Conservation (phyloP, 306 rosid genomes). For the Herpetospermum pedunculosum region DNA sequence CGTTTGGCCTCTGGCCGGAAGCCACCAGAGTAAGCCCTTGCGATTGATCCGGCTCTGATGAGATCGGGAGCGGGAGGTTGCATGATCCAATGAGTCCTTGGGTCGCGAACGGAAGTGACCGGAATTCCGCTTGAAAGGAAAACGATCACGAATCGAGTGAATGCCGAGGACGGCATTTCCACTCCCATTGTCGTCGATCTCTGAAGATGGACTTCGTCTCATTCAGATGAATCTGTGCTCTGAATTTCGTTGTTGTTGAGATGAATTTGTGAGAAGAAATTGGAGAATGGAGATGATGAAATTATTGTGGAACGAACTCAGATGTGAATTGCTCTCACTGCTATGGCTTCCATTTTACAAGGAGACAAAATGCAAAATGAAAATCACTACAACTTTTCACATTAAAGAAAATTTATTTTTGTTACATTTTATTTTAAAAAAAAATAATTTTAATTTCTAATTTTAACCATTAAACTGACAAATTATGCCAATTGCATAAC, state of each 20-base stretch:
- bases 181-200: conserved; percentile 37
- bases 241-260: too few relatives aligned
- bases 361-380: background rate
- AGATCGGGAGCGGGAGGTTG: conserved; percentile 39
- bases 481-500: too few relatives aligned
- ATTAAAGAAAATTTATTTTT: background rate
- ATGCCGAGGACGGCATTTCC: conserved; percentile 29
- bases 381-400: background rate
- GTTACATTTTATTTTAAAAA: too few relatives aligned
- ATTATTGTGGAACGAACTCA: background rate
- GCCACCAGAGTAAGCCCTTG: conserved; percentile 43
- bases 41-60: conserved; percentile 58
- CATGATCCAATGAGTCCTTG: conserved; percentile 35
- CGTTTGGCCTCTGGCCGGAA: conserved; percentile 48
- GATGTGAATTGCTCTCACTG: conserved; percentile 6
- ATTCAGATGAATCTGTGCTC: conserved; percentile 14
- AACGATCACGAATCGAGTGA: conserved; percentile 62
- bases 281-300: background rate
- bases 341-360: background rate
- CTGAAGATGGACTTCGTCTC: conserved; percentile 57
- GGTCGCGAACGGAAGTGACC: conserved; percentile 21
- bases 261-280: too few relatives aligned
- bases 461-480: too few relatives aligned
- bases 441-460: too few relatives aligned
- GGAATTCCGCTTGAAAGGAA: conserved; percentile 64